Base-by-base conservation (phyloP, 441 rosid genomes). In the Euphorbia corollata region DNA sequence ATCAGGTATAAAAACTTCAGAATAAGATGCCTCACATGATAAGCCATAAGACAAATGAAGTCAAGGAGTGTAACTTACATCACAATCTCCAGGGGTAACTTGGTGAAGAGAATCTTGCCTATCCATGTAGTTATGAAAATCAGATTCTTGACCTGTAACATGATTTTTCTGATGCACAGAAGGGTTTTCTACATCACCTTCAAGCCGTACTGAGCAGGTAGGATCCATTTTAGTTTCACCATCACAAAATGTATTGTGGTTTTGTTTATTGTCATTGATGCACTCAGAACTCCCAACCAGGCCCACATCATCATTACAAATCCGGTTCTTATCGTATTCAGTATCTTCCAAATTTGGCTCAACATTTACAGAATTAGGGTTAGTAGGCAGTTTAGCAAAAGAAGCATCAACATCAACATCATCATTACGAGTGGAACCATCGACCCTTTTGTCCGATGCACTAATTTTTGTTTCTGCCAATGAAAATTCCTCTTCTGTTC, bases 381-480 rank as follows among this genome's bases (percentile, higher is more conserved):
- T 71, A 59, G 70, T 53, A 63, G 76, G 63, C 7, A 51, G 63
- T 64, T 80, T 45, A 68, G 70, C 82, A 67, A 67, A 32, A 55
- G 72, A 74, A 55, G 68, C 48, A 48, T 71, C 68, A 43, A 68
- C 48, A 48, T 71, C 68, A 43, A 47, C 69, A 71, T 73, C 70
- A 48, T 76, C 76, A 58, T 66, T 61, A 74, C 65, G 76, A 66
- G 72, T 64, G 30, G 12, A 64, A 72, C 64, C 63, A 36, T 83
- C 85, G 56, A 59, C 61, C 68, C 68, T 77, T 68, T 65, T 24
- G 67, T 77, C 84, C 58, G 76, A 68, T 64, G 73, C 69, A 71
- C 75, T 80, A 58, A 65, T 68, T 72, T 83, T 77, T 68, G 68
- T 73, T 77, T 85, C 88, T 68, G 84, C 83, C 58, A 61, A 59